Conservation (phyloP, 352 stramenopile genomes). For the Phytophthora melonis region DNA sequence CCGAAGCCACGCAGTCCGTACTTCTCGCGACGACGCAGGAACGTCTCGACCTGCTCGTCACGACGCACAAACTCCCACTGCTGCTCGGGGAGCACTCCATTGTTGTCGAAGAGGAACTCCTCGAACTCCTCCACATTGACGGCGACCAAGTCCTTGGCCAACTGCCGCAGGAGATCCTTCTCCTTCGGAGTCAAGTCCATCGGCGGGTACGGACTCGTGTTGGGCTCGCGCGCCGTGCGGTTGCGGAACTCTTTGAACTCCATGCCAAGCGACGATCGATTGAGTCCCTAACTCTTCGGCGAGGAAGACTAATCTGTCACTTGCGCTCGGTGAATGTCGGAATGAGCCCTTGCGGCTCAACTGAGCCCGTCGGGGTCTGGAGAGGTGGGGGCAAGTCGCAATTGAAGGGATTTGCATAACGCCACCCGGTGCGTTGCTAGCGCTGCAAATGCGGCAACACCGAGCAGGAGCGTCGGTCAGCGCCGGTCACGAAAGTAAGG, state of each 20-base stretch:
- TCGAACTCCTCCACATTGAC: conserved; percentile 39
- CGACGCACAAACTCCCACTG: conserved; percentile 39
- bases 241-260: conserved; percentile 40
- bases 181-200: conserved; percentile 32
- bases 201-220: conserved; percentile 38
- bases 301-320: neutral
- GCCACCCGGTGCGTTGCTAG: too few relatives aligned
- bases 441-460: neutral
- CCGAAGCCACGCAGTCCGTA: conserved; percentile 36
- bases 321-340: conserved; percentile 19
- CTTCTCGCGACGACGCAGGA: conserved; percentile 35
- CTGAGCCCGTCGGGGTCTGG: neutral
- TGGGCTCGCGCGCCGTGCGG: conserved; percentile 24
- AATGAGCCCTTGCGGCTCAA: conserved; percentile 24
- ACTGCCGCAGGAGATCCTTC: conserved; percentile 30
- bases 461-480: neutral
- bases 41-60: conserved; percentile 42
- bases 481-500: neutral
- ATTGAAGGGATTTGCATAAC: neutral
- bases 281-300: conserved; percentile 9
- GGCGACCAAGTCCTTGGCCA: conserved; percentile 38
- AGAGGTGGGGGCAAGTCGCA: conserved; percentile 24
- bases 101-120: conserved; percentile 38
- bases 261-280: conserved; percentile 10
- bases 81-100: conserved; percentile 27